Evolutionary conservation across 2,329 filamentous ascomycete species (phyloP).

Genomic region (Volutella citrinella): DNA sequence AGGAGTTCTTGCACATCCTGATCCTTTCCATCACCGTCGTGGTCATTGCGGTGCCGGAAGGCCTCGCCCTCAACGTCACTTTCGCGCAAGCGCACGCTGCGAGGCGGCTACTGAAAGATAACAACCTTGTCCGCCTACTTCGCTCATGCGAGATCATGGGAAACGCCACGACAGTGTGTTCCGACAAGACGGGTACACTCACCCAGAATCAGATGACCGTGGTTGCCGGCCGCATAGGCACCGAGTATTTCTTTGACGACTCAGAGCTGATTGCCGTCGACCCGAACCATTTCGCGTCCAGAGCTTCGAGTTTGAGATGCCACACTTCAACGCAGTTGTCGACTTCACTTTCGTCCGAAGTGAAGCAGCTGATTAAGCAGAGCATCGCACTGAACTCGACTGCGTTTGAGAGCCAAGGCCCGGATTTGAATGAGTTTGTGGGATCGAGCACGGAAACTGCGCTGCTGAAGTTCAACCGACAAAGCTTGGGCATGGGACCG

Average conservation of each 20-base stretch:
- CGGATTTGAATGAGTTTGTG: constrained; percentile 38
- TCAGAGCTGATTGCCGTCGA: constrained; percentile 21
- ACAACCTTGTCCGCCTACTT: constrained; percentile 58
- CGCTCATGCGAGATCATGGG: constrained; percentile 63
- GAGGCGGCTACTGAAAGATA: constrained; percentile 61
- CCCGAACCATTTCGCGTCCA: constrained; percentile 17
- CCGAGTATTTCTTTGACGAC: constrained; percentile 35
- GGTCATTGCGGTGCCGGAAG: constrained; percentile 59
- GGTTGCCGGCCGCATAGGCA: constrained; percentile 53
- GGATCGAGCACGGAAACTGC: constrained; percentile 57
- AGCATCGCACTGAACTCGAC: constrained; percentile 49
- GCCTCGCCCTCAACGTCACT: constrained; percentile 58
- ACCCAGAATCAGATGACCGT: constrained; percentile 64
- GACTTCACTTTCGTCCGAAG: constrained; percentile 30
- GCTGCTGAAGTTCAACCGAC: constrained; percentile 46
- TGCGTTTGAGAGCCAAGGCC: constrained; percentile 47
- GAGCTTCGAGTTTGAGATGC: constrained; percentile 18
- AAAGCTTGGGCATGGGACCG: constrained; percentile 45
- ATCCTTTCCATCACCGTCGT: constrained; percentile 58
- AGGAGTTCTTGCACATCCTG: constrained; percentile 56
- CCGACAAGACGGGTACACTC: constrained; percentile 64
- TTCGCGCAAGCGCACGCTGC: constrained; percentile 61
- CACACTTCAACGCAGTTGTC: constrained; percentile 28
- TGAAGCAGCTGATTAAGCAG: constrained; percentile 36
- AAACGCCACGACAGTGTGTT: constrained; percentile 62